Evolutionary conservation across 495 filamentous ascomycete genomes (phyloP), one percentile per base, ranked within the genome.

Genomic region (Neurospora africana): DNA sequence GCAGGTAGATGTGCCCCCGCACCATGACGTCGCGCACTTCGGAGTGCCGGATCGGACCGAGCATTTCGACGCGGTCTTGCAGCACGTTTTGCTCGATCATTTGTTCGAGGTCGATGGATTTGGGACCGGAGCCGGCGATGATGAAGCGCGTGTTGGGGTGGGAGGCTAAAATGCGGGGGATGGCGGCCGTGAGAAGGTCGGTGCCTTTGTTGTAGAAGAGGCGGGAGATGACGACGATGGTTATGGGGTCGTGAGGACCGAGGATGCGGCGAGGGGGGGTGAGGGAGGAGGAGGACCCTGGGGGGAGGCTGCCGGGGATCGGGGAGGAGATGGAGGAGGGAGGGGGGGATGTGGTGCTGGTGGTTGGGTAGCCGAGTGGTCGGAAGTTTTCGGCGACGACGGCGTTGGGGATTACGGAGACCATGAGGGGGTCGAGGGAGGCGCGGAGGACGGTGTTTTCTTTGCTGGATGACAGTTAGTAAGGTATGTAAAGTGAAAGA

Each of bases 201-300:
- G 93, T 98, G 65, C 95, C 95, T 79, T 99, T 99, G 82, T 99
- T 99, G 83, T 98, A 98, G 80, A 98, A 99, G 15, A 99, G 91
- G 27, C 95, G 93, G 6, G 94, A 98, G 38, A 99, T 94, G 5
- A 98, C 95, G 0, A 98, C 93, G 71, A 98, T 98, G 5, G 94
- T 98, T 74, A 99, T 95, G 17, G 87, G 92, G 74, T 96, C 93
- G 69, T 92, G 84, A 2, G 93, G 93, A 0, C 92, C 91, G 27
- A 97, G 85, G 43, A 58, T 88, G 84, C 53, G 53, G 27, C 23
- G 15, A 2, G 53, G 53, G 72, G 74, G 73, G 15, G 40, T 33
- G 9, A 37, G 30, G 19, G 69, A 61, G 6, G 43, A n/a, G 8
- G 43, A 10, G 40, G 37, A 35, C n/a, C n/a, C 35, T 35, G 68